These are phyloP conservation scores for Teratosphaeria destructans DNA, from an alignment of 2,329 filamentous ascomycete genomes.

Conservation along the genomic window DNA sequence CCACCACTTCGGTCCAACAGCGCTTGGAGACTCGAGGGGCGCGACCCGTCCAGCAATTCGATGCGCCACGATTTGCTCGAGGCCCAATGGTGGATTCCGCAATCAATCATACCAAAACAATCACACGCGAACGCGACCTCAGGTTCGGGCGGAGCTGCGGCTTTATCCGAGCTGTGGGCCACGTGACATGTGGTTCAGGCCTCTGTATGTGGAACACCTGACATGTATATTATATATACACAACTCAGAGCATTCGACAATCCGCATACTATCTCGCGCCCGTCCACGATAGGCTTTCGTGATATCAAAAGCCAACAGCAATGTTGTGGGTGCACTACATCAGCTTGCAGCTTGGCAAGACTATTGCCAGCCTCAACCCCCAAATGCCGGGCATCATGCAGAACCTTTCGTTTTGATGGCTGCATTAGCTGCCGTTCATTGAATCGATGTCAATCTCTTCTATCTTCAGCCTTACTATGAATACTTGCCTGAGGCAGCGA, in stretches of 20 bases:
- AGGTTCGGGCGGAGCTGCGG: not conserved
- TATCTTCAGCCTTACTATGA: not conserved
- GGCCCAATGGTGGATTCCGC: not conserved
- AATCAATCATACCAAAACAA: not conserved
- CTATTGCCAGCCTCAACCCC: too few relatives aligned
- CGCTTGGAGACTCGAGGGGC: not conserved
- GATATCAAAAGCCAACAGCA: too few relatives aligned
- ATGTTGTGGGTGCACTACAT: too few relatives aligned
- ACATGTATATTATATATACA: too few relatives aligned
- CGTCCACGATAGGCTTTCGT: too few relatives aligned
- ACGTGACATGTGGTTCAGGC: not conserved
- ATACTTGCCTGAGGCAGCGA: not conserved
- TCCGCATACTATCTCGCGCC: too few relatives aligned
- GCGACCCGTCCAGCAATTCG: not conserved
- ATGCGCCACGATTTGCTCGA: not conserved
- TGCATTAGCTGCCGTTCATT: not conserved
- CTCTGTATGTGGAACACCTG: not conserved
- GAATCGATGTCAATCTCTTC: not conserved
- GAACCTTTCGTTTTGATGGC: too few relatives aligned
- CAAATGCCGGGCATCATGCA: too few relatives aligned
- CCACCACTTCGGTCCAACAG: not conserved
- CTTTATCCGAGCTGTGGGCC: not conserved
- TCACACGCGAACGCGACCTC: not conserved
- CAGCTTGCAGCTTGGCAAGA: too few relatives aligned
- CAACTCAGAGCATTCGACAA: too few relatives aligned